These are phyloP conservation scores for Blastocystis hominis DNA, from an alignment of 352 stramenopile species.

Conservation along the genomic window DNA sequence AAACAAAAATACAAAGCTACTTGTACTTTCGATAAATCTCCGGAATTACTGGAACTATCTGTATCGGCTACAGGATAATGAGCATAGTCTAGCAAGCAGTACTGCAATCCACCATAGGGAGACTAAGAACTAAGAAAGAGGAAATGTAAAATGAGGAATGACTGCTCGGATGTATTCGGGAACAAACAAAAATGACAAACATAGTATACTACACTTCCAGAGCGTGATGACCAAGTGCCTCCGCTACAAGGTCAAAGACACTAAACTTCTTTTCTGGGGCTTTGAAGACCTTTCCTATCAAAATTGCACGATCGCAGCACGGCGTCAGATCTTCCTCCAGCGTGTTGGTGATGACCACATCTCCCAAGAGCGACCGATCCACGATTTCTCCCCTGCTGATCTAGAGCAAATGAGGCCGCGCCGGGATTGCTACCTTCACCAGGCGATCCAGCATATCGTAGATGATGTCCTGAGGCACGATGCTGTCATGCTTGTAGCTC, in stretches of 20 bases:
- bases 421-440: neutral
- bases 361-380: neutral
- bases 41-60: neutral
- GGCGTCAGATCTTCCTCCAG: neutral
- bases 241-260: conserved; percentile 12
- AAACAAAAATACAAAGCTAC: neutral
- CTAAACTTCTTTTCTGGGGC: neutral
- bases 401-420: neutral
- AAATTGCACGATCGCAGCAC: neutral
- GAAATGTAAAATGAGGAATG: neutral
- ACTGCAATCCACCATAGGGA: neutral
- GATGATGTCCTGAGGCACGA: conserved; percentile 59
- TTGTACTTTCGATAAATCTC: neutral
- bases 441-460: conserved; percentile 59
- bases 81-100: neutral
- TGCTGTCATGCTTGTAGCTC: conserved; percentile 78
- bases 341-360: neutral
- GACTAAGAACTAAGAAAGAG: too few species aligned
- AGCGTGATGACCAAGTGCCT: neutral
- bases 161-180: neutral
- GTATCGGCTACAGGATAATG: neutral
- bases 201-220: neutral
- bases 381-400: conserved; percentile 29
- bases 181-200: neutral
- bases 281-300: conserved; percentile 43